Conservation (phyloP, 371 early-diverging fungal genomes). For the Thermomucor indicae-seudaticae region DNA sequence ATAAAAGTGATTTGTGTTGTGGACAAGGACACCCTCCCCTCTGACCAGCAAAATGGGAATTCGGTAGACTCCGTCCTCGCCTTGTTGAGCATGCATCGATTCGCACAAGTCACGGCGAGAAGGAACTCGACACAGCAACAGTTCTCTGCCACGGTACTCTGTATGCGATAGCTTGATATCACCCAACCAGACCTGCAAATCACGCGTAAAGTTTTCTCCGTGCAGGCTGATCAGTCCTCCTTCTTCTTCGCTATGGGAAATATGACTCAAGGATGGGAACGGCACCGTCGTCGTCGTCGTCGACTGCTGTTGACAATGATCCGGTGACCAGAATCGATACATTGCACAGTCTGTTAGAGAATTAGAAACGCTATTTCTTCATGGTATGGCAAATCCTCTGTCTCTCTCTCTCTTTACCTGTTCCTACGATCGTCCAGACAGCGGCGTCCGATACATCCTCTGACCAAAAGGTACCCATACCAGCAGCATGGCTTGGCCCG, state of each 20-base stretch:
- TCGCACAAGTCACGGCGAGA: slow-evolving; percentile 19
- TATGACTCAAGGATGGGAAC: too few relatives aligned
- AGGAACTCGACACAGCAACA: slow-evolving; percentile 29
- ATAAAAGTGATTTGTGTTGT: slow-evolving; percentile 40
- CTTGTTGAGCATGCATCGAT: slow-evolving; percentile 2
- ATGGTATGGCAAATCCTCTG: too few relatives aligned
- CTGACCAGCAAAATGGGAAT: slow-evolving; percentile 40
- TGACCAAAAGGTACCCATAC: slow-evolving; percentile 56
- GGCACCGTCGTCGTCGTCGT: background rate
- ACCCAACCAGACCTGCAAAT: slow-evolving; percentile 70
- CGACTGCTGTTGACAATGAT: background rate
- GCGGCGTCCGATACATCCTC: slow-evolving; percentile 84
- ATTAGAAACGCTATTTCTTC: too few relatives aligned
- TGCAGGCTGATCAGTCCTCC: slow-evolving; percentile 18
- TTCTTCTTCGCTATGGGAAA: background rate
- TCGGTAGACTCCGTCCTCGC: slow-evolving; percentile 16
- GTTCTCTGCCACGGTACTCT: slow-evolving; percentile 37
- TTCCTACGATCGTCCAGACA: slow-evolving; percentile 89
- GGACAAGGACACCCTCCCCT: slow-evolving; percentile 36
- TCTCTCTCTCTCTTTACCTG: slow-evolving; percentile 28
- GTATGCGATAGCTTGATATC: slow-evolving; percentile 25
- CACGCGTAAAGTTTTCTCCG: slow-evolving; percentile 62
- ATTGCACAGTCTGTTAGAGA: slow-evolving; percentile 5
- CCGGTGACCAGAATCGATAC: slow-evolving; percentile 2
- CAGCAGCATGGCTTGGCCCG: slow-evolving; percentile 12